phyloP scores from a whole-genome alignment of 306 rosid species.

The Betula pendula region DNA sequence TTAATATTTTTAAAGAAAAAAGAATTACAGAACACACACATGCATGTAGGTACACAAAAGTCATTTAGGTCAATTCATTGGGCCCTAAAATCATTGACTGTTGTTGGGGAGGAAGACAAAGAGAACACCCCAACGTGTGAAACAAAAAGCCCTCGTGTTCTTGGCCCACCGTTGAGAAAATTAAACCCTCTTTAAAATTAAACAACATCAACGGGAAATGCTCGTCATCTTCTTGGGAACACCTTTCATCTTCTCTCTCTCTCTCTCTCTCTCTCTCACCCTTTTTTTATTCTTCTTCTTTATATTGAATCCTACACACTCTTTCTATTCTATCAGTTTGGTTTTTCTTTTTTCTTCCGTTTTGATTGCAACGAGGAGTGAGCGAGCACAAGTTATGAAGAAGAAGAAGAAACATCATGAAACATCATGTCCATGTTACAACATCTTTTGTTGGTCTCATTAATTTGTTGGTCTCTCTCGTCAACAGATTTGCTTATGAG shows the following conservation, averaged over 20 bases:
- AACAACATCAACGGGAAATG: slow-evolving; percentile 68
- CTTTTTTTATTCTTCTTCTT: slow-evolving; percentile 4
- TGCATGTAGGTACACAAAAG: neutral
- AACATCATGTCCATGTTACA: slow-evolving; percentile 7
- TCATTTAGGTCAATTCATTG: slow-evolving; percentile 5
- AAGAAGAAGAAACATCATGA: slow-evolving; percentile 29
- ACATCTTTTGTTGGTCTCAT: too few relatives aligned
- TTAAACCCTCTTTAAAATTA: slow-evolving; percentile 50
- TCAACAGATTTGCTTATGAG: slow-evolving; percentile 14
- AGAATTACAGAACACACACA: neutral
- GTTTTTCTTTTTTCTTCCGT: slow-evolving; percentile 2
- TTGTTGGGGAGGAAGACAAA: slow-evolving; percentile 47
- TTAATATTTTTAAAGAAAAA: neutral
- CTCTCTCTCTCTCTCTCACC: slow-evolving; percentile 18
- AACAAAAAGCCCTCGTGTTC: slow-evolving; percentile 55
- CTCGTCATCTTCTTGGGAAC: slow-evolving; percentile 80
- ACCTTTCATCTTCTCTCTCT: slow-evolving; percentile 29
- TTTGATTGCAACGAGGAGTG: slow-evolving; percentile 11
- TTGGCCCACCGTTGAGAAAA: slow-evolving; percentile 47
- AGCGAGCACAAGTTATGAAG: slow-evolving; percentile 24
- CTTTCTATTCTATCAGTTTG: slow-evolving; percentile 4
- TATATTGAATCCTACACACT: slow-evolving; percentile 10
- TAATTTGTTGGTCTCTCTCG: slow-evolving; percentile 32
- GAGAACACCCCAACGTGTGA: slow-evolving; percentile 67
- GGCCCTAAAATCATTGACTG: slow-evolving; percentile 46